Conservation (phyloP, 768 basidiomycete species). For the Rhodocollybia butyracea region DNA sequence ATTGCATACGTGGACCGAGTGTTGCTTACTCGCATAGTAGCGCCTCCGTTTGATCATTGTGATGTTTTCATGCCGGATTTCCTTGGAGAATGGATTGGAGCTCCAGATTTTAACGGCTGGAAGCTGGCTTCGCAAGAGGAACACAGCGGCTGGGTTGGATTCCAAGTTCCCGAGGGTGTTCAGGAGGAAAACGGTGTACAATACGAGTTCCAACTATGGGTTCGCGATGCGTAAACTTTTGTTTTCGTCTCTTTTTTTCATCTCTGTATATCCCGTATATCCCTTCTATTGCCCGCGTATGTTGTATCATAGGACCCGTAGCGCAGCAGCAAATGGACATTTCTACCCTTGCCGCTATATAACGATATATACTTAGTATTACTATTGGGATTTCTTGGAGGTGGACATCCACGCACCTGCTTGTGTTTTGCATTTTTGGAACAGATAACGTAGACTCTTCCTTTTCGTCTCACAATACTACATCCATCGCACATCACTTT, state of each 20-base stretch:
- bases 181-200: conserved; percentile 80
- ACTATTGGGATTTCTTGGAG: not conserved
- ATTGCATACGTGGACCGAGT: conserved; percentile 67
- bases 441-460: conserved; percentile 89
- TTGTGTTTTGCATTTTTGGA: conserved; percentile 96
- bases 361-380: conserved; percentile 13
- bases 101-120: conserved; percentile 41
- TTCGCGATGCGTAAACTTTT: conserved; percentile 31
- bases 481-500: conserved; percentile 96
- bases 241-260: not conserved
- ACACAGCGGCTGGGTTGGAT: conserved; percentile 75
- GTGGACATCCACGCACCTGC: conserved; percentile 59
- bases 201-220: conserved; percentile 98
- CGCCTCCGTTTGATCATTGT: conserved; percentile 75
- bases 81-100: conserved; percentile 22
- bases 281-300: not conserved
- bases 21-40: conserved; percentile 79
- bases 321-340: not conserved
- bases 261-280: not conserved
- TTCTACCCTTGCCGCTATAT: conserved; percentile 64
- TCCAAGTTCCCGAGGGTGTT: conserved; percentile 69
- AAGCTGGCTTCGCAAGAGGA: conserved; percentile 54
- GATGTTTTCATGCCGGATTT: conserved; percentile 88
- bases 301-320: not conserved
- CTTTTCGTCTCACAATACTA: conserved; percentile 82